These are phyloP conservation scores for Pseudogymnoascus sp. DNA, from an alignment of 2,329 filamentous ascomycete species.

Conservation along the genomic window DNA sequence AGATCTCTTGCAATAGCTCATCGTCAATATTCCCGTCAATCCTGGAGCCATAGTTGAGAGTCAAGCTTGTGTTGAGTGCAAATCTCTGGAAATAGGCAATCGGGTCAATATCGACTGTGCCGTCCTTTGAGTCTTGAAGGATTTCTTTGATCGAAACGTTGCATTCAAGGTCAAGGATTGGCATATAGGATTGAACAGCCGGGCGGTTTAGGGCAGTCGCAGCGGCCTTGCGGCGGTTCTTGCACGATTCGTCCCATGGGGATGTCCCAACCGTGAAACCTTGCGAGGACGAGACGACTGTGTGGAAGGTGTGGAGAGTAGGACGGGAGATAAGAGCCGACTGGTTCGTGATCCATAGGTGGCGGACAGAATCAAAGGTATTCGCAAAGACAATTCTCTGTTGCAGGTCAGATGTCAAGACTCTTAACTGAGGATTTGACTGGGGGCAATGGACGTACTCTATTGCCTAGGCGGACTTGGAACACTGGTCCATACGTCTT, in stretches of 20 bases:
- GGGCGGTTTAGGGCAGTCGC: conserved; percentile 72
- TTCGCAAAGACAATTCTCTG: conserved; percentile 71
- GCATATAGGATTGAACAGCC: conserved; percentile 71
- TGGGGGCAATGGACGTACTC: conserved; percentile 34
- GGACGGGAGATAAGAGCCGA: conserved; percentile 71
- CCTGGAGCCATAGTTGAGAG: conserved; percentile 71
- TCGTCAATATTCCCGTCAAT: conserved; percentile 65
- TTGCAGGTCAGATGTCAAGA: conserved; percentile 7
- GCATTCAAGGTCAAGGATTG: conserved; percentile 72
- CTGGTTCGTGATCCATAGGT: conserved; percentile 73
- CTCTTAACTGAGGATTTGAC: neutral
- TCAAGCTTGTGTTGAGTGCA: conserved; percentile 69
- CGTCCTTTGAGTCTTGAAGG: conserved; percentile 54
- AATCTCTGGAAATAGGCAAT: conserved; percentile 68
- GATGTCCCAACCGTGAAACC: conserved; percentile 79
- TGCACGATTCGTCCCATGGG: conserved; percentile 77
- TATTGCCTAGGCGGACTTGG: conserved; percentile 62
- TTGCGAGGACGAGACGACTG: conserved; percentile 66
- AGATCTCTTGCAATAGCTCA: conserved; percentile 63
- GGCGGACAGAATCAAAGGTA: conserved; percentile 64
- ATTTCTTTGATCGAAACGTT: conserved; percentile 66
- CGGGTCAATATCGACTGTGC: conserved; percentile 59
- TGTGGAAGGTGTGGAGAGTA: conserved; percentile 74
- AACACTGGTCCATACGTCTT: conserved; percentile 58
- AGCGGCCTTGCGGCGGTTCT: conserved; percentile 67